phyloP scores from a whole-genome alignment of 2,329 filamentous ascomycete genomes.

The Coniochaeta hoffmannii region DNA sequence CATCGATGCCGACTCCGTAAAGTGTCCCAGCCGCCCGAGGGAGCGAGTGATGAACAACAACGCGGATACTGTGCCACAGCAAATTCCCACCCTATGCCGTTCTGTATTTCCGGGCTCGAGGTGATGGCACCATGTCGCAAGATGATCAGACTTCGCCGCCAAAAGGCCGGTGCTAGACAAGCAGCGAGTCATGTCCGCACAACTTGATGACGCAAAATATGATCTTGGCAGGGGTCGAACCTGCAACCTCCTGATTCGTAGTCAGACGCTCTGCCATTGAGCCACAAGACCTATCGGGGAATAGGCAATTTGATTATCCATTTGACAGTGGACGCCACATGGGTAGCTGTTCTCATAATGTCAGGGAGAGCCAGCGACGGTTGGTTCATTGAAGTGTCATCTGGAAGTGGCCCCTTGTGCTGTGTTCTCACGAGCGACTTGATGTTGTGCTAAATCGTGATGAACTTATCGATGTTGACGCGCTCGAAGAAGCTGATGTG shows the following conservation, averaged over 20 bases:
- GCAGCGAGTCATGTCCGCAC: too few relatives aligned
- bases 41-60: neutral
- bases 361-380: too few relatives aligned
- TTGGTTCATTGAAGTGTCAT: too few relatives aligned
- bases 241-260: constrained; percentile 23
- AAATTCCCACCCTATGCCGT: neutral
- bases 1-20: neutral
- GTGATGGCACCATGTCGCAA: too few relatives aligned
- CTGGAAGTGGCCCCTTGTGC: too few relatives aligned
- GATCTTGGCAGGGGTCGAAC: constrained; percentile 10
- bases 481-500: constrained; percentile 56
- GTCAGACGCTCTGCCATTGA: constrained; percentile 37
- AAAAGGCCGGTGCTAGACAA: too few relatives aligned
- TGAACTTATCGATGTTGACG: constrained; percentile 49
- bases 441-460: neutral
- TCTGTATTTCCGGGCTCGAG: neutral
- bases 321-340: too few relatives aligned
- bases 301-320: too few relatives aligned
- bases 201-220: too few relatives aligned
- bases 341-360: too few relatives aligned
- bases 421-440: neutral
- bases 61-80: neutral
- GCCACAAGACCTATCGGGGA: constrained; percentile 20
- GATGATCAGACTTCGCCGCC: too few relatives aligned
- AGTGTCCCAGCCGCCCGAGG: neutral